Base-by-base conservation (phyloP, 1,284 basidiomycete genomes). In the Pterulicium gracile region DNA sequence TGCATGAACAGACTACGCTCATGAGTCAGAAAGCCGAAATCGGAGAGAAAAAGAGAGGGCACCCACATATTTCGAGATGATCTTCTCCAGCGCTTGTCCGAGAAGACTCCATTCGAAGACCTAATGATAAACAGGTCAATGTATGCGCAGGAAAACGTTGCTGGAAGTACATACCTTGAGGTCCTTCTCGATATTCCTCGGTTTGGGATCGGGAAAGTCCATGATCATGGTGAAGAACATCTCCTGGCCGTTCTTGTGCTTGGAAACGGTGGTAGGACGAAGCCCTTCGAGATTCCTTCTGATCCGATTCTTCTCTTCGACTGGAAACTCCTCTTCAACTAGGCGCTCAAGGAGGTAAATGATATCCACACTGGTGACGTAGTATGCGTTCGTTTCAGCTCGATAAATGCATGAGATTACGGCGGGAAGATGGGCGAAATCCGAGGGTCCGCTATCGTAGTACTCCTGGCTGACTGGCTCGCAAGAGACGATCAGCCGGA, bases 271-370 rank as follows among this genome's bases (percentile, higher is more conserved):
- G 49, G 80, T 86, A 0, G 95, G 94, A 45, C 83, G 76, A 60
- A 96, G 87, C 17, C 88, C 90, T 63, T 98, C 93, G 24, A 98
- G 70, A 62, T 97, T 97, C 48, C 94, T 77, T 46, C 95, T 74
- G 55, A 97, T 96, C 35, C 94, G 75, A 59, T 97, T 97, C 74
- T 96, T 97, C 72, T 97, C 94, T 62, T 95, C 92, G 36, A 95
- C 88, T 17, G 84, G 83, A 59, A 96, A 95, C 43, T 83, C 73
- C 34, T 79, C 77, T 20, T 82, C 86, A 23, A 93, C 85, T 40
- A 98, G 73, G 12, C 84, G 80, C 65, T 97, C 92, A 45, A 98
- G 77, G 14, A 97, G 74, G 60, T 87, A 90, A 59, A 98, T 95
- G 59, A 92, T 82, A 61, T 98, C 94, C 51, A 97, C 94, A 0